Percentiles rank a stretch among this genome's conserved stretches.
Conservation (phyloP, 2,329 filamentous ascomycete genomes). For the Aschersonia sp. region DNA sequence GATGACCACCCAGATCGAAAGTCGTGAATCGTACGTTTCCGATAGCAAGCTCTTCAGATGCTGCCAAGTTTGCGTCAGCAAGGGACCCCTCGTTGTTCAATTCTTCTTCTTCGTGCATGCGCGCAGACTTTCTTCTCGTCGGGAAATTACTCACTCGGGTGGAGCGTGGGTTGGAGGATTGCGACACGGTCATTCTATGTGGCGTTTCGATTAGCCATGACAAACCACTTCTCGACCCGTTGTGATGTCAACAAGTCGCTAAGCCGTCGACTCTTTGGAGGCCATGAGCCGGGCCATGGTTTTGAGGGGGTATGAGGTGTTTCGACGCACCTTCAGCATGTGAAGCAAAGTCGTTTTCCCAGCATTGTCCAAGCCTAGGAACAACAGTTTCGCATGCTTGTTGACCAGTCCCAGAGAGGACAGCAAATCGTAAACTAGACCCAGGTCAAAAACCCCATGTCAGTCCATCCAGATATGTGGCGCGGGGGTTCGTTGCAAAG, state of each 20-base stretch:
- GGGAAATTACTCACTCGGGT: slow-evolving; percentile 57
- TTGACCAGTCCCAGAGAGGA: slow-evolving; percentile 78
- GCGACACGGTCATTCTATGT: slow-evolving; percentile 78
- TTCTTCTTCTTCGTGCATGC: not conserved
- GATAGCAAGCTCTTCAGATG: slow-evolving; percentile 83
- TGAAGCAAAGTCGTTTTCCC: slow-evolving; percentile 89
- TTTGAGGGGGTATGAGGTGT: not conserved
- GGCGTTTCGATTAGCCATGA: slow-evolving; percentile 9
- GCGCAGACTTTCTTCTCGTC: not conserved
- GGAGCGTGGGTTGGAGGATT: slow-evolving; percentile 77
- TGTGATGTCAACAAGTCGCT: too few species aligned
- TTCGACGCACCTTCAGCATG: slow-evolving; percentile 69
- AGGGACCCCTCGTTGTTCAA: not conserved
- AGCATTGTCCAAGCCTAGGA: slow-evolving; percentile 86
- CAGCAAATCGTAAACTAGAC: slow-evolving; percentile 69
- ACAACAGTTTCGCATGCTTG: slow-evolving; percentile 91
- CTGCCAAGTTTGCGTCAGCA: slow-evolving; percentile 24
- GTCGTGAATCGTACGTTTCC: slow-evolving; percentile 91
- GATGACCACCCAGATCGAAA: slow-evolving; percentile 85
- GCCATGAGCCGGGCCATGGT: too few species aligned
- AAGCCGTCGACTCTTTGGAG: too few species aligned
- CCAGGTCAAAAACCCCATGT: slow-evolving; percentile 13
- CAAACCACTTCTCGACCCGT: too few species aligned
- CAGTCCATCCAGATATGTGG: slow-evolving; percentile 8
- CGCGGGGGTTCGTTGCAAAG: not conserved